A percentile compares a stretch with the other conserved stretches of the same genome.
These are phyloP conservation scores for Polyporus tsugae DNA, from an alignment of 1,284 basidiomycete species.

Conservation along the genomic window DNA sequence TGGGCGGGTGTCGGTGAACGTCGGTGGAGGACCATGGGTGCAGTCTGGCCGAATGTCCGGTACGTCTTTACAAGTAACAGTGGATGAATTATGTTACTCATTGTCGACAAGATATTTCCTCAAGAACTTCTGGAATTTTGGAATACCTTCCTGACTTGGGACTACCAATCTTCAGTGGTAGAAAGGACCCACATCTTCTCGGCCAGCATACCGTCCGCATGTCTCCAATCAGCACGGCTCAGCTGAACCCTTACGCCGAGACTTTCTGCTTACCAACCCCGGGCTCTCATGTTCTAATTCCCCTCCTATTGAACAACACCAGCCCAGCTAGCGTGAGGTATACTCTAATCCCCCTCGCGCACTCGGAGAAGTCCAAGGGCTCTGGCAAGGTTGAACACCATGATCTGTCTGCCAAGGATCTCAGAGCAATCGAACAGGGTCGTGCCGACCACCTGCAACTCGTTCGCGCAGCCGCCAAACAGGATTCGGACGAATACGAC, in stretches of 20 bases:
- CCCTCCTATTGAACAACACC: slow-evolving; percentile 92
- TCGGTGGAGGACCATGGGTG: slow-evolving; percentile 17
- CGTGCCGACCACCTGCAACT: slow-evolving; percentile 60
- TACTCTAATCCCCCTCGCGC: slow-evolving; percentile 76
- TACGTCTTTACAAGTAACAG: not conserved
- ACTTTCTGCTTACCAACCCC: slow-evolving; percentile 77
- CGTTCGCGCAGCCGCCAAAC: slow-evolving; percentile 48
- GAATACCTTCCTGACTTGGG: slow-evolving; percentile 56
- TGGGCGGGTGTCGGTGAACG: slow-evolving; percentile 58
- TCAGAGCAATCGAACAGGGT: slow-evolving; percentile 70
- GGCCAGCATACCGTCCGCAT: slow-evolving; percentile 92
- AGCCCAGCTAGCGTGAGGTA: slow-evolving; percentile 80
- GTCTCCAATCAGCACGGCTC: slow-evolving; percentile 89
- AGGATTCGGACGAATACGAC: slow-evolving; percentile 52
- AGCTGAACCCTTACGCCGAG: slow-evolving; percentile 74
- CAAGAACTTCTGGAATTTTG: slow-evolving; percentile 39
- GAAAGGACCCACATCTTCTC: slow-evolving; percentile 68
- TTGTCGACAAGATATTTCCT: not conserved
- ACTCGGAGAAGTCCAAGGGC: slow-evolving; percentile 46
- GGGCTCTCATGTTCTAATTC: slow-evolving; percentile 68
- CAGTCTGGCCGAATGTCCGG: slow-evolving; percentile 22
- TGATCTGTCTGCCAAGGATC: slow-evolving; percentile 68
- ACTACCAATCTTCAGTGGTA: slow-evolving; percentile 54
- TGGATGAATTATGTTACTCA: not conserved
- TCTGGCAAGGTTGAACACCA: slow-evolving; percentile 57